Base-by-base conservation (phyloP, 2,329 filamentous ascomycete species). In the Lizonia empirigonia region DNA sequence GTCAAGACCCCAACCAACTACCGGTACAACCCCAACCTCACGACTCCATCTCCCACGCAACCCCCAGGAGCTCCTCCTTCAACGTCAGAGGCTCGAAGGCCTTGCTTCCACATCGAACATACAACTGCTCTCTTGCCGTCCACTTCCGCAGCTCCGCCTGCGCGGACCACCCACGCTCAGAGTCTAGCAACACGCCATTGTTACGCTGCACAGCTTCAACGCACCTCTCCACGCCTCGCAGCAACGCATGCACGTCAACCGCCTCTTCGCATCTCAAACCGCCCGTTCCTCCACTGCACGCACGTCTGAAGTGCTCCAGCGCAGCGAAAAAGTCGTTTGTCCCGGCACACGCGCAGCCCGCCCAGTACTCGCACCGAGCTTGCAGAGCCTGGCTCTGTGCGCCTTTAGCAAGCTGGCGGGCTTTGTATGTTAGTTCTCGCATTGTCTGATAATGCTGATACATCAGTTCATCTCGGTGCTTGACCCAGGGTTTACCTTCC, bases 361-460 rank as follows among this genome's bases (percentile, higher is more conserved):
- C 33, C 64, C 64, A 67, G 37, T 63, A 66, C 32, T 59, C 53
- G 19, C 53, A 53, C 2, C 58, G 48, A 2, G 63, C 60, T 23
- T 55, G 54, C 16, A 65, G 30, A 3, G 52, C 48, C 7, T 33
- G 19, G 15, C 50, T 56, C 4, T 55, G 18, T 15, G 60, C 23
- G 1, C 37, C 49, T 23, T 55, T 34, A 8, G 60, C 54, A 7
- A 63, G 24, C 3, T 29, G 15, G 4, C 19, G 40, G 9, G 62
- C 60, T 26, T 51, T 44, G 8, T 32, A 44, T 4, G 59, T 55
- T 4, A 50, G 26, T 0, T 27, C 9, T 4, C 29, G 41, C 8
- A 58, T 59, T 6, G 32, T 42, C 1, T 15, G n/a, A 20, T 56
- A 47, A 20, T 50, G 41, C 16, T 16, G 33, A 4, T 39, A 12